Conservation (phyloP, 2,329 filamentous ascomycete species). For the Fusarium sp. region DNA sequence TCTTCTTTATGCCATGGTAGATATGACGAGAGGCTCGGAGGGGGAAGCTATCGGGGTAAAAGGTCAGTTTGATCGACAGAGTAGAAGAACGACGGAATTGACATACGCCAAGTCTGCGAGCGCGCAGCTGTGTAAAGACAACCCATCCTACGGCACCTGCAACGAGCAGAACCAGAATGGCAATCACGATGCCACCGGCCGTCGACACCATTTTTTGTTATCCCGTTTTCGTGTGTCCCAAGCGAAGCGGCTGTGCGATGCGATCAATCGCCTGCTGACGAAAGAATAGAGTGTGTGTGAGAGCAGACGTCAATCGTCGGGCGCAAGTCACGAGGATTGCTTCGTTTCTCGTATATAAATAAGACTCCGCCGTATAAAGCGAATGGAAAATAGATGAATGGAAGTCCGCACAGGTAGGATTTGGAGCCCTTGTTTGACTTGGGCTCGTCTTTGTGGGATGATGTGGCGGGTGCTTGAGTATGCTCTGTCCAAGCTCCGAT, state of each 20-base stretch:
- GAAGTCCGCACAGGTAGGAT: constrained; percentile 2
- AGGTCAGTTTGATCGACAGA: constrained; percentile 20
- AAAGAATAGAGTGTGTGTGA: background rate
- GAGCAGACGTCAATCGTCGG: background rate
- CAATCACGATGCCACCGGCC: constrained; percentile 77
- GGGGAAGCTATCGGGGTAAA: constrained; percentile 68
- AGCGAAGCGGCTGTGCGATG: constrained; percentile 12
- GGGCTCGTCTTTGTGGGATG: constrained; percentile 15
- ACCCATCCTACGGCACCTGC: constrained; percentile 73
- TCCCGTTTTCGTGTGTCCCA: constrained; percentile 10
- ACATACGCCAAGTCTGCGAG: constrained; percentile 76
- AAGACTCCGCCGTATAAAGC: background rate
- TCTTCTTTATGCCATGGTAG: constrained; percentile 75
- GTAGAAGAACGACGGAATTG: background rate
- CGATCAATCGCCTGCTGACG: constrained; percentile 24
- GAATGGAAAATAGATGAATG: background rate
- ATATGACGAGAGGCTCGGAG: constrained; percentile 74
- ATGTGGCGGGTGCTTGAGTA: constrained; percentile 34
- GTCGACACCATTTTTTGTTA: constrained; percentile 65
- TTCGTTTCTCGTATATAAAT: background rate
- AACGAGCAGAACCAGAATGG: constrained; percentile 73
- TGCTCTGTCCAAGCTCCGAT: constrained; percentile 15
- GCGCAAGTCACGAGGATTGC: constrained; percentile 13
- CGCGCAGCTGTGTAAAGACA: constrained; percentile 77
- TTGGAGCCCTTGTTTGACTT: constrained; percentile 14